These are phyloP conservation scores for Ophiocordyceps camponoti-floridani DNA, from an alignment of 2,329 filamentous ascomycete genomes.

Conservation along the genomic window DNA sequence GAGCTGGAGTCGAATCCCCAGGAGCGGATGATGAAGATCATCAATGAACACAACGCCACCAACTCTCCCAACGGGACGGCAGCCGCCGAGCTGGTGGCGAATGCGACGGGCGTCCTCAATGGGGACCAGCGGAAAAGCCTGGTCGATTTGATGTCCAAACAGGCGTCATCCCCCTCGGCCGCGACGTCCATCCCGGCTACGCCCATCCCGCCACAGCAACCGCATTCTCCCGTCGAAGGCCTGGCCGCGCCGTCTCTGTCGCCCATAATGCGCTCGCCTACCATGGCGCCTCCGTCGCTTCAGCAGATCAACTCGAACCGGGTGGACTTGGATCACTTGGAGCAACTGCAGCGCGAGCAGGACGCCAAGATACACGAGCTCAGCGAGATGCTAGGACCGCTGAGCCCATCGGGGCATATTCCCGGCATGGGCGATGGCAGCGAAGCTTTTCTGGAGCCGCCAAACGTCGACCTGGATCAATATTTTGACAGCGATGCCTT, in stretches of 20 bases:
- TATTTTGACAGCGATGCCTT: conserved; percentile 27
- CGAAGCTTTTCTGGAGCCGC: conserved; percentile 16
- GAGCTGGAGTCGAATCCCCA: conserved; percentile 40
- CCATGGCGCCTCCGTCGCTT: conserved; percentile 30
- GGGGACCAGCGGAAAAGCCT: conserved; percentile 40
- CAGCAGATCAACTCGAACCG: conserved; percentile 50
- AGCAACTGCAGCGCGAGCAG: conserved; percentile 64
- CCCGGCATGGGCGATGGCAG: conserved; percentile 40
- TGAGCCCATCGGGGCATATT: conserved; percentile 65
- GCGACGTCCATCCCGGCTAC: conserved; percentile 7
- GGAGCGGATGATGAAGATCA: conserved; percentile 46
- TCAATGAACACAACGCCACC: conserved; percentile 43
- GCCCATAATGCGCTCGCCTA: conserved; percentile 26
- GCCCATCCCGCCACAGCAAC: neutral
- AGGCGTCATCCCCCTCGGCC: conserved; percentile 12
- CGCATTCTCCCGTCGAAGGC: conserved; percentile 9
- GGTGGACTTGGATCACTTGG: conserved; percentile 60
- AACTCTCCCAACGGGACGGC: conserved; percentile 26
- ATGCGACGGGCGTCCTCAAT: conserved; percentile 33
- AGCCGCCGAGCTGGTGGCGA: conserved; percentile 29
- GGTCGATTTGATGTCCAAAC: conserved; percentile 40
- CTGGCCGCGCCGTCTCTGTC: conserved; percentile 23
- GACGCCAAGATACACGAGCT: conserved; percentile 60
- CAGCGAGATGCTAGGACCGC: conserved; percentile 54
- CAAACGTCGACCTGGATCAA: conserved; percentile 30